A percentile compares a stretch with the other conserved stretches of the same genome.
Evolutionary conservation across 495 filamentous ascomycete genomes (phyloP).

Genomic region (Chlorociboria aeruginascens): DNA sequence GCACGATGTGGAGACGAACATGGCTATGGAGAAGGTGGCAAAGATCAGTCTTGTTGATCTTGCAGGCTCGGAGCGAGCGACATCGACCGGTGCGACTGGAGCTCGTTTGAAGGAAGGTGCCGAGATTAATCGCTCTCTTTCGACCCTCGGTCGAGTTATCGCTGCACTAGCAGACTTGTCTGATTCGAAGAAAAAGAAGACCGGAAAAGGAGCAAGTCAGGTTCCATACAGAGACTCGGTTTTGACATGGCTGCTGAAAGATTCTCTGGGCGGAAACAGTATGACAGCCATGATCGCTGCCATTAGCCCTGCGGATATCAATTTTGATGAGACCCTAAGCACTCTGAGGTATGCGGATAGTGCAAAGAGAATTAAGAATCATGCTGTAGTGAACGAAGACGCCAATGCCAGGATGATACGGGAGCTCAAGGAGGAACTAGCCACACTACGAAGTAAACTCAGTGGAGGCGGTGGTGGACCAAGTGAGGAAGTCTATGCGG

Average conservation of each 20-base stretch:
- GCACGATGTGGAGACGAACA: slow-evolving; percentile 83
- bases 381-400: slow-evolving; percentile 98
- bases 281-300: slow-evolving; percentile 99
- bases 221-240: slow-evolving; percentile 97
- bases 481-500: slow-evolving; percentile 63
- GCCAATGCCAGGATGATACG: slow-evolving; percentile 98
- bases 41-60: slow-evolving; percentile 97
- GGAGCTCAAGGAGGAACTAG: slow-evolving; percentile 91
- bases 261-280: slow-evolving; percentile 95
- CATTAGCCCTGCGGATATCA: slow-evolving; percentile 97
- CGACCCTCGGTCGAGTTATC: slow-evolving; percentile 95
- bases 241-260: slow-evolving; percentile 93
- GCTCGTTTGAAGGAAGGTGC: slow-evolving; percentile 96
- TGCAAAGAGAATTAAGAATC: slow-evolving; percentile 99
- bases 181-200: slow-evolving; percentile 69
- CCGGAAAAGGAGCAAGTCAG: slow-evolving; percentile 46
- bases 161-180: slow-evolving; percentile 89
- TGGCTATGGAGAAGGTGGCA: slow-evolving; percentile 95
- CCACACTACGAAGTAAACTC: slow-evolving; percentile 76
- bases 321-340: slow-evolving; percentile 94
- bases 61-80: slow-evolving; percentile 93
- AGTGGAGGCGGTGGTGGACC: slow-evolving; percentile 41
- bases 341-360: slow-evolving; percentile 95
- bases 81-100: slow-evolving; percentile 89
- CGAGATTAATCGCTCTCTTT: slow-evolving; percentile 95